These are phyloP conservation scores for Solanum habrochaites DNA, from an alignment of 257 asterid species.

Conservation along the genomic window DNA sequence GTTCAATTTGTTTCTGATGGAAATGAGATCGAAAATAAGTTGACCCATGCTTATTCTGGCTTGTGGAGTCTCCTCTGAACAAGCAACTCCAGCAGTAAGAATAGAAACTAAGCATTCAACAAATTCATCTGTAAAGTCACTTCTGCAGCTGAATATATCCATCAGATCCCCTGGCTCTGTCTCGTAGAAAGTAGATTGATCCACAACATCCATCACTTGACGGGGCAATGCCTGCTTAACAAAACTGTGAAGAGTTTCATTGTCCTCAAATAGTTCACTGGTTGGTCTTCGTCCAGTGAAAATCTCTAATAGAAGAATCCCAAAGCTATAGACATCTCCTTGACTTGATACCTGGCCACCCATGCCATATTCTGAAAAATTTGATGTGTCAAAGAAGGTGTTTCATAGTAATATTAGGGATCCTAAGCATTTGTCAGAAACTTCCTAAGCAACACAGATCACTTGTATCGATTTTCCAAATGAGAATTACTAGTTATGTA, in stretches of 20 bases:
- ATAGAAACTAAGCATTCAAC: conserved; percentile 5
- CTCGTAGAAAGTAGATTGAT: conserved; percentile 7
- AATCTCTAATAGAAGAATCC: conserved; percentile 26
- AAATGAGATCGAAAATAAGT: neutral
- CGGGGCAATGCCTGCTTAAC: conserved; percentile 7
- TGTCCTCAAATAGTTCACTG: conserved; percentile 10
- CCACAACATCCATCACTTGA: conserved; percentile 10
- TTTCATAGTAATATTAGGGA: neutral
- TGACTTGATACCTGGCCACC: conserved; percentile 12
- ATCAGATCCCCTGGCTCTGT: neutral
- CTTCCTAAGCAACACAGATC: neutral
- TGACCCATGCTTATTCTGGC: conserved; percentile 5
- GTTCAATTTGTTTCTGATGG: conserved; percentile 2
- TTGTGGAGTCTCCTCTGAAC: conserved; percentile 13
- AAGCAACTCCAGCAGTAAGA: conserved; percentile 3
- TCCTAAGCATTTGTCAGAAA: neutral
- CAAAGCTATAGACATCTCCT: conserved; percentile 34
- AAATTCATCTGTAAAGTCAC: neutral
- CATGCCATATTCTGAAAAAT: conserved; percentile 28
- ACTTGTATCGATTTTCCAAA: neutral
- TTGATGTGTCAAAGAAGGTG: neutral
- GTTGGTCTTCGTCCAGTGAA: conserved; percentile 32
- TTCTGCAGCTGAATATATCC: neutral
- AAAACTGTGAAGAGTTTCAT: conserved; percentile 14
- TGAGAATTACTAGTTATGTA: neutral